phyloP scores from a whole-genome alignment of 2,329 filamentous ascomycete genomes.

The Stagonosporopsis cucurbitacearum region DNA sequence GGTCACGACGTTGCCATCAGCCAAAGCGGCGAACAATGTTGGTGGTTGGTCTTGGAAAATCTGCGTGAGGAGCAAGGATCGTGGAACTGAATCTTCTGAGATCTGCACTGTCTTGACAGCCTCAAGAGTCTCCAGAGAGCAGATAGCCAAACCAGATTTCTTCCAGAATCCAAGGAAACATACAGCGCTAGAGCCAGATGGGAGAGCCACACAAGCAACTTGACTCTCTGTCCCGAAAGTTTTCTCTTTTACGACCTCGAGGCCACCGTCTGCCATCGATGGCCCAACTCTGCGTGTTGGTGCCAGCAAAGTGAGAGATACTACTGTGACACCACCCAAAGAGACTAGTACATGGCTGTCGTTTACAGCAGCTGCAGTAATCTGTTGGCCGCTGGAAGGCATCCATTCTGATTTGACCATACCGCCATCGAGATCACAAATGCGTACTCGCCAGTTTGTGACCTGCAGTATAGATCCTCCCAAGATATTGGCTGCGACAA shows the following conservation, averaged over 20 bases:
- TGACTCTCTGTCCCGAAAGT: conserved; percentile 72
- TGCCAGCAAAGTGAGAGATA: conserved; percentile 67
- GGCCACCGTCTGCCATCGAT: conserved; percentile 50
- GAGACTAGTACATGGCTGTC: conserved; percentile 73
- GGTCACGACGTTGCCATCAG: conserved; percentile 88
- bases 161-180: conserved; percentile 90
- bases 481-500: conserved; percentile 72
- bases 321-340: conserved; percentile 73
- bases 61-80: conserved; percentile 80
- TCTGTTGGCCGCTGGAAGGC: conserved; percentile 57
- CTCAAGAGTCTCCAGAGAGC: conserved; percentile 71
- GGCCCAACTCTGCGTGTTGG: conserved; percentile 3
- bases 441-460: conserved; percentile 66
- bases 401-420: conserved; percentile 66
- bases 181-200: conserved; percentile 66
- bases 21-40: conserved; percentile 87
- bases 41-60: conserved; percentile 71
- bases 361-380: conserved; percentile 82
- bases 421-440: conserved; percentile 66
- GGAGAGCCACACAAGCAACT: conserved; percentile 82
- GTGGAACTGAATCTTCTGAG: conserved; percentile 76
- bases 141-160: conserved; percentile 76
- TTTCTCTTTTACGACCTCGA: conserved; percentile 66
- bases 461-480: conserved; percentile 75
- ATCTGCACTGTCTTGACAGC: conserved; percentile 64